Evolutionary conservation across 176 grass and related monocot genomes (phyloP).

Genomic region (Musa itinerans): DNA sequence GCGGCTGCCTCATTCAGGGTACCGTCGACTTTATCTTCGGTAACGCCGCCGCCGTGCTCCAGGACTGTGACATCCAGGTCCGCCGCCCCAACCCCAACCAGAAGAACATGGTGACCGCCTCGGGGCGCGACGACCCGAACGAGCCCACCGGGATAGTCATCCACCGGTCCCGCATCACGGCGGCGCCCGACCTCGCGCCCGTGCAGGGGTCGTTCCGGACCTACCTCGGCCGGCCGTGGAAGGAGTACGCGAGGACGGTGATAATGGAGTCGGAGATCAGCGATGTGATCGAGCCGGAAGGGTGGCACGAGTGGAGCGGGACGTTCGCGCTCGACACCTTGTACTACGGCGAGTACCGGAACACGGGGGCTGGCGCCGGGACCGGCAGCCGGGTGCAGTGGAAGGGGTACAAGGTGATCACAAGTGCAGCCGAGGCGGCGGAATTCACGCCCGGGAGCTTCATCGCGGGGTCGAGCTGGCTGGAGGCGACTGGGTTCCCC

Average conservation of each 20-base stretch:
- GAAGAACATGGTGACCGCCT: slow-evolving; percentile 22
- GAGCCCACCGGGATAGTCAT: slow-evolving; percentile 22
- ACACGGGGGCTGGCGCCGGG: slow-evolving; percentile 4
- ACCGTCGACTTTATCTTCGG: slow-evolving; percentile 26
- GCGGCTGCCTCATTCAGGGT: slow-evolving; percentile 11
- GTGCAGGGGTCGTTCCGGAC: background rate
- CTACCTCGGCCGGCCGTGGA: slow-evolving; percentile 20
- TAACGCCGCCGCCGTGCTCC: slow-evolving; percentile 10
- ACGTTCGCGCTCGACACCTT: background rate
- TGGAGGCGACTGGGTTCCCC: background rate
- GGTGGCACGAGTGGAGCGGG: slow-evolving; percentile 21
- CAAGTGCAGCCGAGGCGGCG: background rate
- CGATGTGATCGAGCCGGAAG: slow-evolving; percentile 11
- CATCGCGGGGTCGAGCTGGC: background rate
- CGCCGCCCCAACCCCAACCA: background rate
- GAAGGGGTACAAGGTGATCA: slow-evolving; percentile 12
- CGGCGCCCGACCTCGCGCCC: slow-evolving; percentile 7
- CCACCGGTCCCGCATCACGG: slow-evolving; percentile 10
- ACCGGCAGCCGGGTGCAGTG: background rate
- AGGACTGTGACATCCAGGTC: slow-evolving; percentile 18
- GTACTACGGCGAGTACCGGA: slow-evolving; percentile 10
- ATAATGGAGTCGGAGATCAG: slow-evolving; percentile 11
- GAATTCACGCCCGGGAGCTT: slow-evolving; percentile 12
- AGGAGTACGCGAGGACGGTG: slow-evolving; percentile 15
- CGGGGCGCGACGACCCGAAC: slow-evolving; percentile 13